Base-by-base conservation (phyloP, 2,329 filamentous ascomycete genomes). In the Xylaria hypoxylon region DNA sequence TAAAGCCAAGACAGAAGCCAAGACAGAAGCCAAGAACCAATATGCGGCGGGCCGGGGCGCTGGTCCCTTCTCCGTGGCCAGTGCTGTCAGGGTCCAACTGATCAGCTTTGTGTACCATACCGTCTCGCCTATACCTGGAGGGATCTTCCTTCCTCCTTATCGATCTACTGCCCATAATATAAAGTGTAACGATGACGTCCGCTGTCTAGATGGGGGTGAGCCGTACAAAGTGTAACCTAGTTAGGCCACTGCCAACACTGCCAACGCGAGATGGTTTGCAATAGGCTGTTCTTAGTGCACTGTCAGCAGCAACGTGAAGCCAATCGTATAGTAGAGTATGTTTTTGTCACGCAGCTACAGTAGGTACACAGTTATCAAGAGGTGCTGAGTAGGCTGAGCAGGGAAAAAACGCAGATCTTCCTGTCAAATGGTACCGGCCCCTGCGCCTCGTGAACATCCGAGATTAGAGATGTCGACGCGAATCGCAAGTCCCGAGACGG, bases 401-500 rank as follows among this genome's bases (percentile, higher is more conserved):
- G 56, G 33, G 51, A 47, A 52, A 33, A 56, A 10, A 24, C 51
- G 56, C 51, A 38, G 50, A 51, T 56, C 51, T 40, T 42, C 44
- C 45, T 53, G 53, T 64, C 61, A 50, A 50, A 59, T 55, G 40
- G 48, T 57, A 22, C 56, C 48, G 50, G 62, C 5, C 52, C 62
- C 31, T 60, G 56, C 53, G 50, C 50, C 50, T 48, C 33, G 28
- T 31, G 19, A 17, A 55, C 47, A 42, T 61, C 62, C 62, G 51
- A 50, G 51, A 61, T 59, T 50, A n/a, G 48, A 42, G 42, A 55
- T 62, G 35, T 35, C 8, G 47, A 28, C n/a, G n/a, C 33, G 31
- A 53, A 45, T 45, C 28, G 33, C 35, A 61, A 62, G 52, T 65
- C 58, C 63, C 63, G 63, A 53, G 52, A 45, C 52, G 35, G 52